Evolutionary conservation across 768 basidiomycete species (phyloP).

Genomic region (Steccherinum ochraceum): DNA sequence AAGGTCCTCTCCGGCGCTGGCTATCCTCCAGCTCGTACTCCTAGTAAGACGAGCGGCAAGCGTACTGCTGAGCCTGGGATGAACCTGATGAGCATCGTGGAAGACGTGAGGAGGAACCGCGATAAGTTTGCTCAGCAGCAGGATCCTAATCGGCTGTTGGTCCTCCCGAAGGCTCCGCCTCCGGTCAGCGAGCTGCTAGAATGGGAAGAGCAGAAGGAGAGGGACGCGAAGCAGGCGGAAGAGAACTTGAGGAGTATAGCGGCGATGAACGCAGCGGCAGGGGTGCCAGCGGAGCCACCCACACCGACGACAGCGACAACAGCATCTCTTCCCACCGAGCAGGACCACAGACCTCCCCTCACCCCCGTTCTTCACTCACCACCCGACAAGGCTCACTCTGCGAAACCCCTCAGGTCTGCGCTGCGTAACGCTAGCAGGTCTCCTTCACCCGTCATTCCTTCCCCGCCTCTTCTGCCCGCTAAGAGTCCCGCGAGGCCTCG

Average conservation of each 20-base stretch:
- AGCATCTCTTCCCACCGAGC: conserved; percentile 4
- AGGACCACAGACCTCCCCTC: not conserved
- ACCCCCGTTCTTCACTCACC: conserved; percentile 5
- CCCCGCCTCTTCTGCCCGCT: conserved; percentile 8
- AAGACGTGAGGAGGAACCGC: conserved; percentile 44
- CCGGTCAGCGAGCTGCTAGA: conserved; percentile 24
- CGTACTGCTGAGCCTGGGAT: conserved; percentile 4
- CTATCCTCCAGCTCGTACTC: not conserved
- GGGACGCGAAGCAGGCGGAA: not conserved
- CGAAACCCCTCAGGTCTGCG: conserved; percentile 56
- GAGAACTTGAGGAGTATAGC: not conserved
- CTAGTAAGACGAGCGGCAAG: not conserved
- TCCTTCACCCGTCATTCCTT: conserved; percentile 18
- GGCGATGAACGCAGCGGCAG: not conserved
- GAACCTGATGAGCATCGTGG: conserved; percentile 66
- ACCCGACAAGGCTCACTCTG: conserved; percentile 21
- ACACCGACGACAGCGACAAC: not conserved
- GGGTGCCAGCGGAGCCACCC: not conserved
- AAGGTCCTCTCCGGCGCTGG: too few species aligned
- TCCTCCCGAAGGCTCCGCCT: conserved; percentile 42
- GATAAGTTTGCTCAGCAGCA: conserved; percentile 18
- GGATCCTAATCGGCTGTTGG: conserved; percentile 25
- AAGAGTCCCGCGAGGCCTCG: conserved; percentile 5
- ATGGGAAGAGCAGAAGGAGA: not conserved
- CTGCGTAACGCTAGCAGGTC: conserved; percentile 37